phyloP scores from a whole-genome alignment of 768 basidiomycete genomes.

The Lentinula sp. region DNA sequence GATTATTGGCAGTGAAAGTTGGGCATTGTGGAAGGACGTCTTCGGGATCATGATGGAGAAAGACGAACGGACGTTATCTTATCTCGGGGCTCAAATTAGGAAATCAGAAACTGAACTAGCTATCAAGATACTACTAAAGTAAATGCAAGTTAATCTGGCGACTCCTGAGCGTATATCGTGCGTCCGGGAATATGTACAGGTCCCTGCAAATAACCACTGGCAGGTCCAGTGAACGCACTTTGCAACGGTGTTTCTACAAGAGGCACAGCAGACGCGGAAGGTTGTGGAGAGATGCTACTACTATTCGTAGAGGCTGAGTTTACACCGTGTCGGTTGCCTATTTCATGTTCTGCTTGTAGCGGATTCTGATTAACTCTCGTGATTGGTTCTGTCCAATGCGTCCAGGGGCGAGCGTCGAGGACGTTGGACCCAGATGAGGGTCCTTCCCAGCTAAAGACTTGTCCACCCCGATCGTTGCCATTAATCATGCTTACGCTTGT shows the following conservation, averaged over 20 bases:
- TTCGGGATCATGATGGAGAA: not conserved
- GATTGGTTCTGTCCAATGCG: slow-evolving; percentile 5
- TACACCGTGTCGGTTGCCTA: not conserved
- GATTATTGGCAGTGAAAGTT: slow-evolving; percentile 58
- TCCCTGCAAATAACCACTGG: slow-evolving; percentile 44
- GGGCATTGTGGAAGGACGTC: not conserved
- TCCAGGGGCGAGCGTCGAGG: slow-evolving; percentile 8
- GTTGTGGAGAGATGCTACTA: slow-evolving; percentile 5
- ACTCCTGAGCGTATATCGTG: slow-evolving; percentile 53
- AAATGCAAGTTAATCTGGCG: not conserved
- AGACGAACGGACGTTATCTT: not conserved
- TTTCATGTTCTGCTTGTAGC: not conserved
- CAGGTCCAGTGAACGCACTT: slow-evolving; percentile 32
- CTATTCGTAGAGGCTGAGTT: slow-evolving; percentile 16
- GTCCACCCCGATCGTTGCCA: slow-evolving; percentile 11
- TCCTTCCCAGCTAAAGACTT: slow-evolving; percentile 1
- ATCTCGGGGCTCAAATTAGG: not conserved
- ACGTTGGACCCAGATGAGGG: not conserved
- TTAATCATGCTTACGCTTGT: slow-evolving; percentile 21
- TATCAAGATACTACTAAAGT: not conserved
- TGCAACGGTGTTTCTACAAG: slow-evolving; percentile 17
- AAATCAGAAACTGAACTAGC: not conserved
- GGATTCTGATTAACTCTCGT: not conserved
- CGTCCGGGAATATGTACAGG: slow-evolving; percentile 48
- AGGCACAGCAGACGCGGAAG: not conserved